Evolutionary conservation across 208 protist genomes (phyloP).

Genomic region (Leishmania martiniquensis): DNA sequence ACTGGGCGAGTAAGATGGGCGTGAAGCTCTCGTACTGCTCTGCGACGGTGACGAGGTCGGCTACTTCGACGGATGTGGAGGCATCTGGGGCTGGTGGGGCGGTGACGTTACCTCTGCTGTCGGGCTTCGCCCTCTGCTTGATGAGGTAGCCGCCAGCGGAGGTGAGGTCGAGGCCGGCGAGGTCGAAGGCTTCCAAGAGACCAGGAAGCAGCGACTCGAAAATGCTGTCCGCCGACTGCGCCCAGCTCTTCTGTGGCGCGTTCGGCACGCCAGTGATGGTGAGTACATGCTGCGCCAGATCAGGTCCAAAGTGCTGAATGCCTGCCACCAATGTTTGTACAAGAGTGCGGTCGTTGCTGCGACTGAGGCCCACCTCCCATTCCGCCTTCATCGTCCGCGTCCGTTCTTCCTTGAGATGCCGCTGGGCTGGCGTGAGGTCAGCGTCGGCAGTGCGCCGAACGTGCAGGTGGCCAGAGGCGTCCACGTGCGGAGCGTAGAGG

Average conservation of each 20-base stretch:
- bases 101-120: conserved; percentile 2
- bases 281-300: conserved; percentile 79
- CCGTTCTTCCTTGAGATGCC: conserved; percentile 23
- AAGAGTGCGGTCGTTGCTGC: conserved; percentile 50
- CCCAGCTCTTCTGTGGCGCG: conserved; percentile 42
- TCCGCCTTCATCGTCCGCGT: conserved; percentile 35
- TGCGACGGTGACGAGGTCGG: conserved; percentile 25
- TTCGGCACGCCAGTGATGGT: conserved; percentile 40
- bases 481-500: conserved; percentile 25
- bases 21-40: conserved; percentile 91
- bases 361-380: conserved; percentile 54
- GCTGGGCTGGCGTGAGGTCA: conserved; percentile 23
- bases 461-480: conserved; percentile 23
- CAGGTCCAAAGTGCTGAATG: conserved; percentile 70
- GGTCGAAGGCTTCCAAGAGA: conserved; percentile 58
- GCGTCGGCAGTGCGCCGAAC: conserved; percentile 16
- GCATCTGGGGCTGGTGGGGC: neutral
- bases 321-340: conserved; percentile 54
- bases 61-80: neutral
- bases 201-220: conserved; percentile 52
- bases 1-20: conserved; percentile 90
- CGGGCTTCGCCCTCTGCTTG: conserved; percentile 10
- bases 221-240: conserved; percentile 26
- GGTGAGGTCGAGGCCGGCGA: conserved; percentile 44
- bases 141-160: conserved; percentile 71